Conservation (phyloP, 1,284 basidiomycete genomes). For the Fistulina hepatica region DNA sequence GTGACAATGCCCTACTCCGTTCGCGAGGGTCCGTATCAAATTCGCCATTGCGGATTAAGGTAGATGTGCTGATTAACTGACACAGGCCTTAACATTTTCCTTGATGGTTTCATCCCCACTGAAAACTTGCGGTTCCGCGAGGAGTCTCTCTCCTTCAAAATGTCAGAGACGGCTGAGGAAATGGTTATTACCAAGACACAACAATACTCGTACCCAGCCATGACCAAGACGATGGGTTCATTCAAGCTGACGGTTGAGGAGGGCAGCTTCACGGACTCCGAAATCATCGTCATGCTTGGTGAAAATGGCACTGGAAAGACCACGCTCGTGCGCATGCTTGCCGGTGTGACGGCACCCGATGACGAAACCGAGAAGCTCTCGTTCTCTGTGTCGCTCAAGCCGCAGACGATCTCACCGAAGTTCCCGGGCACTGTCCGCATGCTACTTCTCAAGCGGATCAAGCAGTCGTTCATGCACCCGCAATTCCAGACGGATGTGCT, state of each 20-base stretch:
- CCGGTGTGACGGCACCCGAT: constrained; percentile 76
- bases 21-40: constrained; percentile 79
- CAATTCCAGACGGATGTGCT: constrained; percentile 96
- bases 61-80: constrained; percentile 8
- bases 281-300: constrained; percentile 95
- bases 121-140: constrained; percentile 96
- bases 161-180: constrained; percentile 90
- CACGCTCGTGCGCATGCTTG: constrained; percentile 87
- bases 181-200: constrained; percentile 72
- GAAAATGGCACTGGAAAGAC: constrained; percentile 99
- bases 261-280: constrained; percentile 89
- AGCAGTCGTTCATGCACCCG: constrained; percentile 89
- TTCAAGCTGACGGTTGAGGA: constrained; percentile 89
- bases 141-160: constrained; percentile 91
- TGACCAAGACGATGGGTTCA: constrained; percentile 88
- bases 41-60: constrained; percentile 1
- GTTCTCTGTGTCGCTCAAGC: constrained; percentile 84
- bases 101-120: constrained; percentile 96
- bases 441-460: constrained; percentile 89
- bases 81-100: constrained; percentile 92
- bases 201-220: constrained; percentile 81
- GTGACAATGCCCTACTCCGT: constrained; percentile 97
- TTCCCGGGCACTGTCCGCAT: constrained; percentile 91
- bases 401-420: constrained; percentile 91
- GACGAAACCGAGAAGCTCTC: constrained; percentile 70